These are phyloP conservation scores for Trypanosomatidae sp. DNA, from an alignment of 208 protist species.

Conservation along the genomic window DNA sequence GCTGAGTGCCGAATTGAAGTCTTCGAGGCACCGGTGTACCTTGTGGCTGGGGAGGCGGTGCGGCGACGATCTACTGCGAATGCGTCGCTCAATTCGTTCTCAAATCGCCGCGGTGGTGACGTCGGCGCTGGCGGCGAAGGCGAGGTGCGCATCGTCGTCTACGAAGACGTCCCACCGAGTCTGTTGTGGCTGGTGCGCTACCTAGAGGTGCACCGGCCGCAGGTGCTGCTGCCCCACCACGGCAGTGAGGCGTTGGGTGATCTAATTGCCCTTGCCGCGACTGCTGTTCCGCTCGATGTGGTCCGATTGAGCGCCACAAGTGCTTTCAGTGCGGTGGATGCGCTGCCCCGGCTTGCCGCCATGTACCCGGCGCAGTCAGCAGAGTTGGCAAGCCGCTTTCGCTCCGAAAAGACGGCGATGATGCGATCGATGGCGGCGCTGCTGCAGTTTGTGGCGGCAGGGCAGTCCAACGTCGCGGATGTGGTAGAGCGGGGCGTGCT, in stretches of 20 bases:
- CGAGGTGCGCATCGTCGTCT: conserved; percentile 23
- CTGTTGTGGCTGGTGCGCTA: conserved; percentile 57
- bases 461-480: conserved; percentile 61
- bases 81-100: not conserved
- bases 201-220: conserved; percentile 36
- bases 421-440: conserved; percentile 74
- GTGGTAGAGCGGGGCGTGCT: conserved; percentile 60
- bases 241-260: conserved; percentile 33
- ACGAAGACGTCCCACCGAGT: conserved; percentile 43
- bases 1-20: conserved; percentile 47
- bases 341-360: conserved; percentile 34
- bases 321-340: conserved; percentile 37
- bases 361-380: conserved; percentile 55
- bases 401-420: conserved; percentile 48
- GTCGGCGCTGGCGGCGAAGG: conserved; percentile 2
- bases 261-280: conserved; percentile 31
- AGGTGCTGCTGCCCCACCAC: conserved; percentile 44
- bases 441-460: conserved; percentile 43
- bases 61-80: conserved; percentile 1
- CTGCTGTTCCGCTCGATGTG: conserved; percentile 19
- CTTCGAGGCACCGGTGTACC: conserved; percentile 43
- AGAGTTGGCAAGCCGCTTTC: conserved; percentile 57
- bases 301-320: conserved; percentile 36
- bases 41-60: conserved; percentile 27
- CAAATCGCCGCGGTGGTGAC: not conserved